A percentile compares a stretch with the other conserved stretches of the same genome.
phyloP scores from a whole-genome alignment of 371 early-diverging fungal species.

The Mortierella sp. region DNA sequence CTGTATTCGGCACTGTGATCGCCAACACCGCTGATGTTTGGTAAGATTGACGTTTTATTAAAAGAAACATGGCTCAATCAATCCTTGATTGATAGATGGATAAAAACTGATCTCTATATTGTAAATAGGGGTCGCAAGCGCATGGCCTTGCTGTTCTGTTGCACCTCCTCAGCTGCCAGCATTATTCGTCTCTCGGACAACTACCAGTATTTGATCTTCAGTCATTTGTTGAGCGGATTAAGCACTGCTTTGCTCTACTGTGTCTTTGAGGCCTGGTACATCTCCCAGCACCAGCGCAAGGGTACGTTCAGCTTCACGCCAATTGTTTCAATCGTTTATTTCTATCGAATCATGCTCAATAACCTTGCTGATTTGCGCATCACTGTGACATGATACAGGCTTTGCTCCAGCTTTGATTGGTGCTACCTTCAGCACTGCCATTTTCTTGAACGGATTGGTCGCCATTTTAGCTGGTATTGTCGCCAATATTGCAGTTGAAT shows the following conservation, averaged over 20 bases:
- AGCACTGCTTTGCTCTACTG: conserved; percentile 78
- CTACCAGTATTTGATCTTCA: conserved; percentile 69
- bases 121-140: conserved; percentile 72
- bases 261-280: conserved; percentile 89
- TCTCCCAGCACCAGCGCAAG: conserved; percentile 73
- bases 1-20: conserved; percentile 79
- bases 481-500: conserved; percentile 69
- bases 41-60: conserved; percentile 62
- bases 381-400: conserved; percentile 54
- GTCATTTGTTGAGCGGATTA: conserved; percentile 78
- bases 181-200: conserved; percentile 66
- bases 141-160: conserved; percentile 74
- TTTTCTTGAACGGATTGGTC: conserved; percentile 78
- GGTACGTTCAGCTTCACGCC: conserved; percentile 12
- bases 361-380: too few species aligned
- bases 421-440: conserved; percentile 77
- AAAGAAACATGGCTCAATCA: too few species aligned
- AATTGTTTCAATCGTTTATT: neutral
- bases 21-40: conserved; percentile 81
- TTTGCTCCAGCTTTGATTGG: conserved; percentile 69
- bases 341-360: neutral
- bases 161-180: conserved; percentile 68
- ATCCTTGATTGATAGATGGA: neutral
- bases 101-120: neutral
- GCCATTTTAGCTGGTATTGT: conserved; percentile 81